Base-by-base conservation (phyloP, 2,329 filamentous ascomycete genomes). In the Macroventuria anomochaeta region DNA sequence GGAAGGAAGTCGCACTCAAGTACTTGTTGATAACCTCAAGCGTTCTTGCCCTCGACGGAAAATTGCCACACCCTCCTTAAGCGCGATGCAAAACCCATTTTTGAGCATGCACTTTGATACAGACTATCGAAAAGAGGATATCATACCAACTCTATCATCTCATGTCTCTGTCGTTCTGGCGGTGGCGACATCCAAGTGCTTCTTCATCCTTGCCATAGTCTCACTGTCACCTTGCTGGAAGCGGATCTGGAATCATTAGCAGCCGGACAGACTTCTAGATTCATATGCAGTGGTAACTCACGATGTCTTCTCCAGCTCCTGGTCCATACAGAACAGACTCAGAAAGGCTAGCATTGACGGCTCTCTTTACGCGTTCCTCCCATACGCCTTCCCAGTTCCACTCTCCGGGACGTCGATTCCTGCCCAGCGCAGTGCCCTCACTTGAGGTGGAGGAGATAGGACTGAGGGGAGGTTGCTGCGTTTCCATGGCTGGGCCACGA, bases 301-400 rank as follows among this genome's bases (percentile, higher is more conserved):
- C 90, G 75, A 91, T 81, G 61, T 96, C 91, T 71, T 92, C 89
- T 8, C 83, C 76, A 25, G 78, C 76, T 5, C 80, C 78, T 53
- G 81, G 82, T 5, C 91, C 91, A 76, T 87, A 97, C 20, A 97
- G 76, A 4, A 91, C 87, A 1, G 86, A 79, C 62, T 97, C 93
- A 1, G 90, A 90, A 42, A 91, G 77, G 67, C 91, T 96, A 8
- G 84, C 82, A 43, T 88, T 84, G 36, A 97, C 85, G 15, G 89
- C 89, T 72, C 88, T 90, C 74, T 85, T 88, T 1, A 96, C 93
- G 48, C 93, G 84, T 60, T 93, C 88, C 71, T 96, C 90, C 93
- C 93, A 99, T 0, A 97, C 93, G 0, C 93, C 93, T 67, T 96
- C 91, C 93, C 93, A 97, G 70, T 96, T 96, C 93, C 93, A 97